Evolutionary conservation across 2,329 filamentous ascomycete species (phyloP).

Genomic region (Ascochyta clinopodiicola): DNA sequence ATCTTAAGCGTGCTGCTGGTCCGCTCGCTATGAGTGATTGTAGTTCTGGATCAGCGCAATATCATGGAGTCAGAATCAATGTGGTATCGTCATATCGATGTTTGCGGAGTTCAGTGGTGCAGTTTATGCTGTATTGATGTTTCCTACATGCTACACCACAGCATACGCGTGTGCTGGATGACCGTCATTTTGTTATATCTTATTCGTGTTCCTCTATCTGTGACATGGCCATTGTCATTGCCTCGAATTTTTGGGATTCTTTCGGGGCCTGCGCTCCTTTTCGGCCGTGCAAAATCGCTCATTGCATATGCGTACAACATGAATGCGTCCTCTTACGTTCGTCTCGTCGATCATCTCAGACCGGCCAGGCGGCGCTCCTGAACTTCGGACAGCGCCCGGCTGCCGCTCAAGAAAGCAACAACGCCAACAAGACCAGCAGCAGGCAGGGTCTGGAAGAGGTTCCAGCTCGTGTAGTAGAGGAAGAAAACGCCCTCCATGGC

Average conservation of each 20-base stretch:
- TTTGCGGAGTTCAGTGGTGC: too few species aligned
- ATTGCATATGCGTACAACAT: not conserved
- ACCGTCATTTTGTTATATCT: not conserved
- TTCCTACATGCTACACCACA: too few species aligned
- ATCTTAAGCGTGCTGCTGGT: too few species aligned
- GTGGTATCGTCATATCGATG: too few species aligned
- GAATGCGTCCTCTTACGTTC: not conserved
- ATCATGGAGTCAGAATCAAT: too few species aligned
- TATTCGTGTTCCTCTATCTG: not conserved
- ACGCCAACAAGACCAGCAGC: conserved; percentile 70
- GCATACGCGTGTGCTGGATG: too few species aligned
- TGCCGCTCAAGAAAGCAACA: conserved; percentile 84
- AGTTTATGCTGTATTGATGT: too few species aligned
- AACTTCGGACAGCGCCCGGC: conserved; percentile 89
- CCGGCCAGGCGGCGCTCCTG: conserved; percentile 85
- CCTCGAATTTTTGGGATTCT: not conserved
- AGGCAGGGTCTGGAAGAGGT: conserved; percentile 86
- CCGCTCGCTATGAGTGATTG: too few species aligned
- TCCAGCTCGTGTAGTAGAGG: conserved; percentile 92
- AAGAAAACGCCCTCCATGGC: conserved; percentile 92
- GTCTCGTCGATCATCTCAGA: conserved; percentile 54
- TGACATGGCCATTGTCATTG: not conserved
- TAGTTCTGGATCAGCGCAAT: too few species aligned
- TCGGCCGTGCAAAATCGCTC: not conserved
- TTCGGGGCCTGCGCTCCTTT: not conserved